A percentile compares a stretch with the other conserved stretches of the same genome.
Conservation (phyloP, 495 filamentous ascomycete species). For the Tirmania nivea region DNA sequence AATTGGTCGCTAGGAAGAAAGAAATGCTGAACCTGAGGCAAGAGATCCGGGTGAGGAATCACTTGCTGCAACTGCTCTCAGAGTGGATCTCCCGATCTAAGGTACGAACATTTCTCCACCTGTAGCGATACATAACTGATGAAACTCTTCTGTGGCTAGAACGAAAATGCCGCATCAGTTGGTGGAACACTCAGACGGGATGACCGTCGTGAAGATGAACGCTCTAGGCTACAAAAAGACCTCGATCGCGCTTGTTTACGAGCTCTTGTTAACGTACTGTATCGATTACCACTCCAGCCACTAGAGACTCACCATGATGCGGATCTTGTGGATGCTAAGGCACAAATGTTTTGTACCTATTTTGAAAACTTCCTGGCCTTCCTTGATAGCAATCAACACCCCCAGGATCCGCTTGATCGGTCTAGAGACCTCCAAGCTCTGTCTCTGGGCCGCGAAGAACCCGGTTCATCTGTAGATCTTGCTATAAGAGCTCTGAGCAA, state of each 20-base stretch:
- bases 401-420: slow-evolving; percentile 14
- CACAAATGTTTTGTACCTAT: slow-evolving; percentile 44
- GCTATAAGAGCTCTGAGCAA: slow-evolving; percentile 44
- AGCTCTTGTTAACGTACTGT: slow-evolving; percentile 38
- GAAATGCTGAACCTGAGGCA: slow-evolving; percentile 43
- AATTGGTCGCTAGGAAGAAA: slow-evolving; percentile 40
- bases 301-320: slow-evolving; percentile 39
- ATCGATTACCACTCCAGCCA: slow-evolving; percentile 39
- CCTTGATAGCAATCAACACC: slow-evolving; percentile 31
- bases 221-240: slow-evolving; percentile 33
- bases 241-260: slow-evolving; percentile 40
- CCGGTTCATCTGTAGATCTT: slow-evolving; percentile 31
- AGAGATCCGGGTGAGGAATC: slow-evolving; percentile 41
- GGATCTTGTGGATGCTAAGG: slow-evolving; percentile 38
- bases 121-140: neutral
- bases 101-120: slow-evolving; percentile 21
- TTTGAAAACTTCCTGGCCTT: slow-evolving; percentile 41
- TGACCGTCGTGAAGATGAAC: slow-evolving; percentile 24
- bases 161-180: too few relatives aligned
- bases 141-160: too few relatives aligned
- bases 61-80: slow-evolving; percentile 39
- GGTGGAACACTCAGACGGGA: neutral
- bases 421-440: slow-evolving; percentile 22
- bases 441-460: slow-evolving; percentile 24
- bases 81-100: slow-evolving; percentile 39